Percentiles rank a stretch among this genome's conserved stretches.
Evolutionary conservation across 192 early-diverging fungal species (phyloP).

Genomic region (Chytriomyces confervae): DNA sequence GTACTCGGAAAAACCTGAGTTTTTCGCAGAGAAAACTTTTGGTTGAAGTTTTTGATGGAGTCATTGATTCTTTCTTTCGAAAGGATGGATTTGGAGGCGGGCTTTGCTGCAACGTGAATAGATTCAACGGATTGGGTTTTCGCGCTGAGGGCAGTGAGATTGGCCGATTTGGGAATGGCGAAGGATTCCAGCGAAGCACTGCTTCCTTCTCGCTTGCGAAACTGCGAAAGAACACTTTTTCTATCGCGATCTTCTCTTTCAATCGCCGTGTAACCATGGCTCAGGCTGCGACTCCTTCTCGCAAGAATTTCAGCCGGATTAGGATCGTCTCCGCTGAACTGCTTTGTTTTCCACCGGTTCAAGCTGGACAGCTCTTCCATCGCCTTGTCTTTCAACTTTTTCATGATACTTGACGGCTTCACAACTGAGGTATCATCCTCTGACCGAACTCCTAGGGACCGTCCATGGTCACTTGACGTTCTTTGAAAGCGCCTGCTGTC

Average conservation of each 20-base stretch:
- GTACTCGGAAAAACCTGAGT: not conserved
- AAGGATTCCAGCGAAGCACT: not conserved
- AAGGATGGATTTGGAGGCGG: not conserved
- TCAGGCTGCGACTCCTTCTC: too few species aligned
- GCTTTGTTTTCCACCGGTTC: slow-evolving; percentile 4
- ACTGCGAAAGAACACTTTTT: not conserved
- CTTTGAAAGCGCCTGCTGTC: too few species aligned
- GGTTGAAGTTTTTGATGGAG: not conserved
- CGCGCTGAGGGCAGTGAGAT: not conserved
- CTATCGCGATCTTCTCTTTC: too few species aligned
- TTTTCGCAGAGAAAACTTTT: not conserved
- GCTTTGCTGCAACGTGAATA: not conserved
- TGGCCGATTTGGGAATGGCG: not conserved
- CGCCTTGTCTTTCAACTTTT: slow-evolving; percentile 9
- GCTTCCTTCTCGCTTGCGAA: not conserved
- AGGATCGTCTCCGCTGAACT: not conserved
- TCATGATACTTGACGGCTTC: not conserved
- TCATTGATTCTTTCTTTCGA: slow-evolving; percentile 1
- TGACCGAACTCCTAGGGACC: not conserved
- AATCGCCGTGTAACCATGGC: too few species aligned
- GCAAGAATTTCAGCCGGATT: too few species aligned
- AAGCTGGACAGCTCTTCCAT: slow-evolving; percentile 5
- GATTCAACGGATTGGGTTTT: not conserved
- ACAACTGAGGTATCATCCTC: not conserved
- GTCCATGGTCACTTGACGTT: too few species aligned